Conservation (phyloP, 768 basidiomycete species). For the Tephrocybe sp. region DNA sequence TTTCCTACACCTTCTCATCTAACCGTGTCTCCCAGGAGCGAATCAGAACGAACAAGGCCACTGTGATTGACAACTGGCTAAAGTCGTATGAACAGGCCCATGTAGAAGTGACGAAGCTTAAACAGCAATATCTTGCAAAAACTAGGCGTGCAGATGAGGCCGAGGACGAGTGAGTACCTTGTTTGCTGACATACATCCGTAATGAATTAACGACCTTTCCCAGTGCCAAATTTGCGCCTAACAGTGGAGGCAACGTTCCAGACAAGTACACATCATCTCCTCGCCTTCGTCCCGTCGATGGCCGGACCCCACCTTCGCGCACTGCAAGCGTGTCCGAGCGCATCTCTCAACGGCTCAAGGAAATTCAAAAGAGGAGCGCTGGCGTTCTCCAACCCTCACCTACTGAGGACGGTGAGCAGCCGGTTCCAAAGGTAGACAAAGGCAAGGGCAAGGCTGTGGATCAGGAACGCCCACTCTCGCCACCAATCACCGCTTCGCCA, state of each 20-base stretch:
- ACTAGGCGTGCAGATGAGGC: constrained; percentile 86
- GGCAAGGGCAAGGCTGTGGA: constrained; percentile 73
- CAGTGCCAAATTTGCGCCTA: constrained; percentile 89
- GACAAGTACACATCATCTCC: constrained; percentile 88
- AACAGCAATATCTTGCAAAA: constrained; percentile 75
- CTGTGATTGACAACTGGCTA: constrained; percentile 66
- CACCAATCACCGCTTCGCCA: constrained; percentile 48
- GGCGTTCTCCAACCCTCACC: constrained; percentile 33
- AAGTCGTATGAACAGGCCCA: constrained; percentile 70
- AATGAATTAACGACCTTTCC: background rate
- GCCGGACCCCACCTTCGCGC: constrained; percentile 55
- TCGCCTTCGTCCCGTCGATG: constrained; percentile 57
- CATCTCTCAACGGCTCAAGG: constrained; percentile 79
- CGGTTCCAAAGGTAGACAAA: constrained; percentile 70
- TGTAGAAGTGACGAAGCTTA: constrained; percentile 68
- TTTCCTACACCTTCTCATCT: constrained; percentile 8
- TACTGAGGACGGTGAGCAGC: constrained; percentile 34
- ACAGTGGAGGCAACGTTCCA: constrained; percentile 39
- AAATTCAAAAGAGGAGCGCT: constrained; percentile 64
- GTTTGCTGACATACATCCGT: constrained; percentile 1
- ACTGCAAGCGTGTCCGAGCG: constrained; percentile 85
- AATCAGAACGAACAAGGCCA: constrained; percentile 54
- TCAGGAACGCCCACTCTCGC: constrained; percentile 24
- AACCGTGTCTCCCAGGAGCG: constrained; percentile 47
- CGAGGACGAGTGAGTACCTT: constrained; percentile 81